Percentiles rank a stretch among this genome's conserved stretches.
Conservation (phyloP, 768 basidiomycete species). For the Rhizopogon salebrosus region DNA sequence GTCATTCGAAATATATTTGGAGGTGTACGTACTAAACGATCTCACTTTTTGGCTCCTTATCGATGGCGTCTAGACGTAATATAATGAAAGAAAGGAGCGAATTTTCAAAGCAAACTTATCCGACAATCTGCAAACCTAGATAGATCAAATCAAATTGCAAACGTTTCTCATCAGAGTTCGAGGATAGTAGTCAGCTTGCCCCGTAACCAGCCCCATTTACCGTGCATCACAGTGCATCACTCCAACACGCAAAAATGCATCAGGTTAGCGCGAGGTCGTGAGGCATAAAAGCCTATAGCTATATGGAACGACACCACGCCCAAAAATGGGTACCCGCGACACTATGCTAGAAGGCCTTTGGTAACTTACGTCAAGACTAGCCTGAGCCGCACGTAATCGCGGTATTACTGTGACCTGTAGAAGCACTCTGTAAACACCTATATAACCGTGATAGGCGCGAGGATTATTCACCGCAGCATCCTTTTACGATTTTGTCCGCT, state of each 20-base stretch:
- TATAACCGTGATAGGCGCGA: not conserved
- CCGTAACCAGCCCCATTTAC: not conserved
- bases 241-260: not conserved
- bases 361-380: not conserved
- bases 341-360: not conserved
- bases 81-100: not conserved
- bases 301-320: not conserved
- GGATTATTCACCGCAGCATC: constrained; percentile 3
- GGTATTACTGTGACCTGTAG: constrained; percentile 5
- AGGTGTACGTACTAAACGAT: too few species aligned
- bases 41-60: constrained; percentile 7
- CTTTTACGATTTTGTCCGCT: constrained; percentile 26
- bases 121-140: not conserved
- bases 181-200: not conserved
- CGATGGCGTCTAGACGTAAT: constrained; percentile 5
- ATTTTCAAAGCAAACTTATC: not conserved
- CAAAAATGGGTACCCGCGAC: constrained; percentile 1
- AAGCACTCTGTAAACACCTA: constrained; percentile 6
- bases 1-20: too few species aligned
- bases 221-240: not conserved
- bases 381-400: constrained; percentile 13
- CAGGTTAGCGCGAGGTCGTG: not conserved
- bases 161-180: not conserved
- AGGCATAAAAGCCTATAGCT: too few species aligned
- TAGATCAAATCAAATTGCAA: not conserved